Percentiles rank a stretch among this genome's conserved stretches.
These are phyloP conservation scores for Crithidia bombi DNA, from an alignment of 208 protist species.

Conservation along the genomic window DNA sequence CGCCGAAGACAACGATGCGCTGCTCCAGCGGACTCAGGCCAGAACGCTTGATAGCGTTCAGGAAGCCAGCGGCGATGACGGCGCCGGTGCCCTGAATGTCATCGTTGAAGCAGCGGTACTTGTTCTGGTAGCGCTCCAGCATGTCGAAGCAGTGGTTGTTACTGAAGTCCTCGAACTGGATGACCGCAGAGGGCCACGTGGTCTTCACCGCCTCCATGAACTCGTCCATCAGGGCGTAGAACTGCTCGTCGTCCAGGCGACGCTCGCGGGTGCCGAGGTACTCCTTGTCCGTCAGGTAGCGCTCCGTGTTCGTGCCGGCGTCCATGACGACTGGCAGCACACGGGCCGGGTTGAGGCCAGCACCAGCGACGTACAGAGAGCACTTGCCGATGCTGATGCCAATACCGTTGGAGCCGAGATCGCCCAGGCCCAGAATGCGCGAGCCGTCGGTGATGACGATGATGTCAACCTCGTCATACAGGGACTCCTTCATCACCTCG, in stretches of 20 bases:
- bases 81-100: constrained; percentile 98
- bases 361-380: constrained; percentile 92
- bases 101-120: constrained; percentile 97
- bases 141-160: constrained; percentile 95
- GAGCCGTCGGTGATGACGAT: constrained; percentile 97
- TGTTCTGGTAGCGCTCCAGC: constrained; percentile 92
- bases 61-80: constrained; percentile 93
- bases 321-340: constrained; percentile 93
- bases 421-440: constrained; percentile 95
- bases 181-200: constrained; percentile 80
- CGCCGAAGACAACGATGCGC: constrained; percentile 91
- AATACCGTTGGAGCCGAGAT: constrained; percentile 95
- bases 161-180: constrained; percentile 98
- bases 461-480: constrained; percentile 80
- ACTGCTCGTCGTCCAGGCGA: constrained; percentile 71
- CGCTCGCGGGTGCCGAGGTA: constrained; percentile 88
- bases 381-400: constrained; percentile 96
- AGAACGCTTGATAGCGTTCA: constrained; percentile 85
- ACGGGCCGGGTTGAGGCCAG: constrained; percentile 79
- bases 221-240: constrained; percentile 93
- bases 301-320: constrained; percentile 90
- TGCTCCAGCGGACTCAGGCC: constrained; percentile 60
- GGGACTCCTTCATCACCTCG: constrained; percentile 80
- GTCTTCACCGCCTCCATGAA: constrained; percentile 85
- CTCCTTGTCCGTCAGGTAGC: constrained; percentile 68